These are phyloP conservation scores for Phytophthora pistaciae DNA, from an alignment of 352 stramenopile genomes.

Conservation along the genomic window DNA sequence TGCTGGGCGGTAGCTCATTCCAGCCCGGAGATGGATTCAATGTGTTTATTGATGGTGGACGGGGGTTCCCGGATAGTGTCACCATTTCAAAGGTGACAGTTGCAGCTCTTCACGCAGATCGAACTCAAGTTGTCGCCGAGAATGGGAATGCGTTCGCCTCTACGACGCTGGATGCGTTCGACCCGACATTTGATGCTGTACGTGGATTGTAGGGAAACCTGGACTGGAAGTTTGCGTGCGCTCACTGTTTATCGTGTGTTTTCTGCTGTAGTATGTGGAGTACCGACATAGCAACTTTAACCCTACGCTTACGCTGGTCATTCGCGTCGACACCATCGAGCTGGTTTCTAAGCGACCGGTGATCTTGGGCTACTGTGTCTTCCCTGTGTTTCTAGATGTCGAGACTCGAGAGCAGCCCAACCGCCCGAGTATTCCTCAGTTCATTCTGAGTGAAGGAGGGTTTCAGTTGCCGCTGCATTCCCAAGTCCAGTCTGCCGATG, in stretches of 20 bases:
- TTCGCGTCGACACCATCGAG: constrained; percentile 89
- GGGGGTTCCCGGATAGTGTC: constrained; percentile 77
- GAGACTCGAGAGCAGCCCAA: constrained; percentile 62
- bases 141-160: constrained; percentile 41
- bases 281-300: constrained; percentile 83
- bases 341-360: constrained; percentile 48
- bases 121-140: constrained; percentile 41
- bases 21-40: constrained; percentile 80
- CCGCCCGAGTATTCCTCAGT: constrained; percentile 60
- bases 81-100: constrained; percentile 80
- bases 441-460: constrained; percentile 67
- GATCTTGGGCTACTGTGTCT: constrained; percentile 79
- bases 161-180: constrained; percentile 38
- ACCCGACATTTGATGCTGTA: constrained; percentile 66
- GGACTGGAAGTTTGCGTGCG: neutral
- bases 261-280: constrained; percentile 61
- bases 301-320: constrained; percentile 82
- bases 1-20: constrained; percentile 50
- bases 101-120: constrained; percentile 63
- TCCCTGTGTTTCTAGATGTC: constrained; percentile 80
- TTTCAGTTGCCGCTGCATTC: constrained; percentile 86
- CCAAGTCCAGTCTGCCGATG: constrained; percentile 47
- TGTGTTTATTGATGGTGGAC: constrained; percentile 78
- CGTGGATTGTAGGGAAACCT: constrained; percentile 2
- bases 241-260: constrained; percentile 7